Evolutionary conservation across 2,329 filamentous ascomycete genomes (phyloP).

Genomic region (Stachybotrys chlorohalonatus): DNA sequence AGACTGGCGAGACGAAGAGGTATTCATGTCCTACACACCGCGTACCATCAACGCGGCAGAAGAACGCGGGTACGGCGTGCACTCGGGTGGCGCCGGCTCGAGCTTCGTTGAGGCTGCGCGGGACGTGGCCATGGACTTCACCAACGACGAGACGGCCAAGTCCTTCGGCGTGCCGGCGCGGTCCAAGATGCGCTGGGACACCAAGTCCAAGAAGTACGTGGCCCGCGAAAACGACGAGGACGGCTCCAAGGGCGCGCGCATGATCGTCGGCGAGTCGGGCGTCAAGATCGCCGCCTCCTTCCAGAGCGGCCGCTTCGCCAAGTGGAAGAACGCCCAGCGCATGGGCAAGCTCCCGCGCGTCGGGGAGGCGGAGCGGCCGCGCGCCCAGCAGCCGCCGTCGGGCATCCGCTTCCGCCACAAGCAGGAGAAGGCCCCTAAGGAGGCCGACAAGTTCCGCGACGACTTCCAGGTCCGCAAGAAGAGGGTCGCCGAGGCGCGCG

Average conservation of each 20-base stretch:
- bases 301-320: conserved; percentile 86
- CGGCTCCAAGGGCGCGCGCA: conserved; percentile 61
- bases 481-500: conserved; percentile 76
- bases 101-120: conserved; percentile 88
- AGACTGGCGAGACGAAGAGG: conserved; percentile 73
- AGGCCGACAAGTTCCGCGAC: conserved; percentile 83
- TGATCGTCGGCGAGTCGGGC: conserved; percentile 83
- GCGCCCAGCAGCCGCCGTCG: conserved; percentile 16
- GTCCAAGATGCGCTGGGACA: conserved; percentile 86
- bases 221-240: conserved; percentile 88
- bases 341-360: conserved; percentile 69
- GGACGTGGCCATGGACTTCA: conserved; percentile 83
- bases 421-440: conserved; percentile 80
- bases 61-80: conserved; percentile 87
- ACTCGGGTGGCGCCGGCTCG: conserved; percentile 63
- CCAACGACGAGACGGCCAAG: conserved; percentile 75
- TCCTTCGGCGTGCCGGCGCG: conserved; percentile 70
- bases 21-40: conserved; percentile 96
- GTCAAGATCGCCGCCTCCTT: conserved; percentile 94
- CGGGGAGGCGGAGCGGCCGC: conserved; percentile 64
- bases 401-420: conserved; percentile 69
- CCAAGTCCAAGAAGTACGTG: conserved; percentile 94
- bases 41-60: conserved; percentile 72
- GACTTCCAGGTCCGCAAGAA: conserved; percentile 89
- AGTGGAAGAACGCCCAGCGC: conserved; percentile 81